phyloP scores from a whole-genome alignment of 768 basidiomycete species.

The Pulveroboletus sp. region DNA sequence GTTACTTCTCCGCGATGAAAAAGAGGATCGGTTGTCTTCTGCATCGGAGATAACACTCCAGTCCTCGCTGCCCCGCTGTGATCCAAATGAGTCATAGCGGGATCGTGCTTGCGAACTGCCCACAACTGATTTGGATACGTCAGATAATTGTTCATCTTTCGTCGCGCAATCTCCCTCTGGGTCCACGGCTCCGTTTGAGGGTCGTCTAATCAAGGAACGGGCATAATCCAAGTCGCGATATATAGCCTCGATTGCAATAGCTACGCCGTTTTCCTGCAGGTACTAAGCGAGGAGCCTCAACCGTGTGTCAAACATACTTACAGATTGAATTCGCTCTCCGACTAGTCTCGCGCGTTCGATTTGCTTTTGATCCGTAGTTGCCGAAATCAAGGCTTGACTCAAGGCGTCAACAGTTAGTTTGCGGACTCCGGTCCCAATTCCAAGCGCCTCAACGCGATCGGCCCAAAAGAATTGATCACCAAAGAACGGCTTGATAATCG shows the following conservation, averaged over 20 bases:
- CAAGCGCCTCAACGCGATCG: slow-evolving; percentile 94
- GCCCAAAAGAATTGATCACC: slow-evolving; percentile 99
- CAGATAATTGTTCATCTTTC: slow-evolving; percentile 35
- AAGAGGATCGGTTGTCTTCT: slow-evolving; percentile 58
- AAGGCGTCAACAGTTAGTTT: slow-evolving; percentile 81
- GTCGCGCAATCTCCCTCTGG: slow-evolving; percentile 7
- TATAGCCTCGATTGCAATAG: slow-evolving; percentile 89
- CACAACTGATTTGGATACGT: slow-evolving; percentile 25
- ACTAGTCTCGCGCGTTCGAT: slow-evolving; percentile 80
- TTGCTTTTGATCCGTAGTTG: slow-evolving; percentile 87
- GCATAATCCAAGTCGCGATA: slow-evolving; percentile 97
- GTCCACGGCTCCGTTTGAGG: slow-evolving; percentile 24
- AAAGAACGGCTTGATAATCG: slow-evolving; percentile 96
- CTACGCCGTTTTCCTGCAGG: slow-evolving; percentile 88
- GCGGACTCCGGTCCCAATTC: slow-evolving; percentile 83
- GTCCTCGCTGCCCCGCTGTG: slow-evolving; percentile 66
- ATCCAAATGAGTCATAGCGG: slow-evolving; percentile 55
- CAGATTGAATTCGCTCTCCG: slow-evolving; percentile 84
- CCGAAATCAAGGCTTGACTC: slow-evolving; percentile 72
- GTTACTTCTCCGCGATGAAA: slow-evolving; percentile 49
- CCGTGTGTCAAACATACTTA: slow-evolving; percentile 32
- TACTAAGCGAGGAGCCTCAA: neutral
- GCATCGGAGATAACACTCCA: slow-evolving; percentile 87
- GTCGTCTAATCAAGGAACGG: slow-evolving; percentile 75
- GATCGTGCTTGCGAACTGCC: slow-evolving; percentile 39